Evolutionary conservation across 164 flowering plant genomes (phyloP).

Genomic region (Berberis thunbergii): DNA sequence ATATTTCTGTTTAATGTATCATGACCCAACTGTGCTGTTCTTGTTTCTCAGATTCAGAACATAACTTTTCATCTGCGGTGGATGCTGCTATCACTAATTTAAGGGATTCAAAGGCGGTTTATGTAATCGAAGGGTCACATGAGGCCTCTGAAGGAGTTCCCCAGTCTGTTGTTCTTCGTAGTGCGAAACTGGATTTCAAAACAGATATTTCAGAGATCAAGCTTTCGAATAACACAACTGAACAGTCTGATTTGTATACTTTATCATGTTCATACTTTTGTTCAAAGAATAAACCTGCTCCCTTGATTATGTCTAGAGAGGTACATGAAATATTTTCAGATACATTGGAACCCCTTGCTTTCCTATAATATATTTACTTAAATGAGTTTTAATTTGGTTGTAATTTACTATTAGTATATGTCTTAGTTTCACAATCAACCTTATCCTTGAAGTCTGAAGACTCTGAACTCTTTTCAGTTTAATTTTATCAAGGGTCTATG

Average conservation of each 20-base stretch:
- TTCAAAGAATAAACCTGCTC: constrained; percentile 20
- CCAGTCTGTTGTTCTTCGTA: constrained; percentile 43
- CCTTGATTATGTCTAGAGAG: constrained; percentile 31
- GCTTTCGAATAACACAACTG: constrained; percentile 15
- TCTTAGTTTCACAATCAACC: no score
- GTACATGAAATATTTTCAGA: constrained; percentile 20
- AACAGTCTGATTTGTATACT: constrained; percentile 19
- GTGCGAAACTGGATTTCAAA: constrained; percentile 35
- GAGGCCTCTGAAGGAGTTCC: constrained; percentile 25
- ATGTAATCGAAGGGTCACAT: constrained; percentile 34
- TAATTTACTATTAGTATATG: no score
- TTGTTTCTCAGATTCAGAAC: constrained; percentile 40
- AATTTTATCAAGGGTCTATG: no score
- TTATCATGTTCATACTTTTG: constrained; percentile 49
- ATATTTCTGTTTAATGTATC: not conserved
- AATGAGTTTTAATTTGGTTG: not conserved
- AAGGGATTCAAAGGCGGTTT: constrained; percentile 46
- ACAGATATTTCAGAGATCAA: constrained; percentile 26
- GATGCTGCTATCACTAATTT: constrained; percentile 46
- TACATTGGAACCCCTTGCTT: not conserved
- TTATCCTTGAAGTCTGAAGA: no score
- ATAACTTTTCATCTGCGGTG: constrained; percentile 27
- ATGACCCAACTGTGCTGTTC: not conserved
- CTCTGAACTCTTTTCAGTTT: no score
- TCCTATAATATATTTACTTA: not conserved